phyloP scores from a whole-genome alignment of 1,284 basidiomycete genomes.

The Naganishia sp. region DNA sequence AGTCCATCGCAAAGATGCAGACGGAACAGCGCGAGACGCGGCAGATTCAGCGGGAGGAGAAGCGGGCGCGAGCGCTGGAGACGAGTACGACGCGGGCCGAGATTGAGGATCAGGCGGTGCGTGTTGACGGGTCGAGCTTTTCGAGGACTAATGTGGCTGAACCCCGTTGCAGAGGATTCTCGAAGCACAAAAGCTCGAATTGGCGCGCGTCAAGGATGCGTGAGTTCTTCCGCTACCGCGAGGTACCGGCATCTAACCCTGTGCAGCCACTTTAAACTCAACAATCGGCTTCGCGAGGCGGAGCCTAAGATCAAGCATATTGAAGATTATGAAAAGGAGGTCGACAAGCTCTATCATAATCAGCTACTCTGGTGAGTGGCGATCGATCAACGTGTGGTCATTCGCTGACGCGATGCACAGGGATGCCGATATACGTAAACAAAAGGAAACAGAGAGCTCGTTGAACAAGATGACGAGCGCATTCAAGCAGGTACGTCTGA shows the following conservation, averaged over 20 bases:
- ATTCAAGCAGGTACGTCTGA: constrained; percentile 30
- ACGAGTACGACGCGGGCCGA: constrained; percentile 20
- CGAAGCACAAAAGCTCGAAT: constrained; percentile 25
- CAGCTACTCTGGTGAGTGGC: constrained; percentile 30
- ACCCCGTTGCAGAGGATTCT: constrained; percentile 13
- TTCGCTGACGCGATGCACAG: constrained; percentile 6
- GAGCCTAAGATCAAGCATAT: constrained; percentile 33
- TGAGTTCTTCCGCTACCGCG: constrained; percentile 1
- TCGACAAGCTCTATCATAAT: constrained; percentile 33
- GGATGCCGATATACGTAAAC: constrained; percentile 30
- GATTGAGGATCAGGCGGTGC: constrained; percentile 24
- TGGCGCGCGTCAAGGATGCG: constrained; percentile 31
- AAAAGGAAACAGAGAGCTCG: constrained; percentile 25
- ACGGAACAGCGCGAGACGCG: constrained; percentile 21
- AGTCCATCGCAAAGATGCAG: constrained; percentile 19
- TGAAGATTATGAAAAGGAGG: constrained; percentile 30
- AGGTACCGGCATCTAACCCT: background rate
- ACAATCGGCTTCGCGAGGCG: constrained; percentile 26
- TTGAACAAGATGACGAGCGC: constrained; percentile 30
- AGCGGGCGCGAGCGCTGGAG: constrained; percentile 20
- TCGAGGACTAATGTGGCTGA: background rate
- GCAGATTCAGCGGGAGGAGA: constrained; percentile 30
- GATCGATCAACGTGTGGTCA: no score
- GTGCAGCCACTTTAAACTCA: constrained; percentile 30
- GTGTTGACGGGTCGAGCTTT: background rate